Evolutionary conservation across 148 eudicot genomes (phyloP).

Genomic region (Mesembryanthemum crystallinum): DNA sequence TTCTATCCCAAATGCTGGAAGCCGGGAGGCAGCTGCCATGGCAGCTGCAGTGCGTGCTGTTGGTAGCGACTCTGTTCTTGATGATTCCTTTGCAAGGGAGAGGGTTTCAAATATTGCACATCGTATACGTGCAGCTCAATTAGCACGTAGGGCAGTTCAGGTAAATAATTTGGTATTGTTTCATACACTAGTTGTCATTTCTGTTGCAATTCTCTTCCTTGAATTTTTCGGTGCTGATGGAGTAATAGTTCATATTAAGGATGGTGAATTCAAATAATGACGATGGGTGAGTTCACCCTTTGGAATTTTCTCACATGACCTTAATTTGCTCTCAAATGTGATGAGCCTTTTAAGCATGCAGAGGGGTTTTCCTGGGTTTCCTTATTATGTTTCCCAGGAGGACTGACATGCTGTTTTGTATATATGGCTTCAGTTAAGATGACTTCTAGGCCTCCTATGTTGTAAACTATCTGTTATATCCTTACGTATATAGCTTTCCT

Average conservation of each 20-base stretch:
- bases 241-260: not conserved
- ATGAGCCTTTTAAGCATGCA: not conserved
- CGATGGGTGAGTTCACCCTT: not conserved
- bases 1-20: slow-evolving; percentile 98
- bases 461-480: not conserved
- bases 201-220: not conserved
- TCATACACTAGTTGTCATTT: not conserved
- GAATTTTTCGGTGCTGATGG: not conserved
- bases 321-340: not conserved
- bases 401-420: not conserved
- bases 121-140: slow-evolving; percentile 83
- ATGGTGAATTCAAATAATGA: no score
- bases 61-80: slow-evolving; percentile 98
- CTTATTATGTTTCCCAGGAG: not conserved
- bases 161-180: slow-evolving; percentile 25
- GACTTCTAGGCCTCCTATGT: not conserved
- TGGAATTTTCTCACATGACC: not conserved
- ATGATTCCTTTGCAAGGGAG: slow-evolving; percentile 94
- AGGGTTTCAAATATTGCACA: slow-evolving; percentile 86
- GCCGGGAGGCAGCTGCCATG: slow-evolving; percentile 96
- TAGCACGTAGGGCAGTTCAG: slow-evolving; percentile 89
- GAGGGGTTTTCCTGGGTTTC: not conserved
- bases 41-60: slow-evolving; percentile 99
- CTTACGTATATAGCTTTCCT: not conserved
- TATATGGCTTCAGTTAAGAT: not conserved